Percentiles rank a stretch among this genome's conserved stretches.
phyloP scores from a whole-genome alignment of 768 basidiomycete species.

The Sarcodon aspratus region DNA sequence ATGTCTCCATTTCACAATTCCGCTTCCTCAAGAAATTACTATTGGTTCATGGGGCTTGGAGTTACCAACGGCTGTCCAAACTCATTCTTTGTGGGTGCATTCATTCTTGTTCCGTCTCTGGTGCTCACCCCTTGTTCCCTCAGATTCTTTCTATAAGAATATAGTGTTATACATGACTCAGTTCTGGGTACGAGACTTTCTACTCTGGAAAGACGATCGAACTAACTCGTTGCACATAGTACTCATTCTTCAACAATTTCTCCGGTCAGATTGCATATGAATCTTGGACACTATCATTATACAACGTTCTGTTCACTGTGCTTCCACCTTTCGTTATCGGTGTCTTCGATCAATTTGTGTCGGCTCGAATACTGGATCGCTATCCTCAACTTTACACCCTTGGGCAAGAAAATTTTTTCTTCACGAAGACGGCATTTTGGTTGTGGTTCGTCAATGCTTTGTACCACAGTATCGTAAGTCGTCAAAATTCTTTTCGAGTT shows the following conservation, averaged over 20 bases:
- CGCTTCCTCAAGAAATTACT: slow-evolving; percentile 88
- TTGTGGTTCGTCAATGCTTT: slow-evolving; percentile 83
- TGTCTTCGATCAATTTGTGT: slow-evolving; percentile 97
- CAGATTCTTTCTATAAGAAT: slow-evolving; percentile 99
- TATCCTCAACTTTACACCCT: slow-evolving; percentile 95
- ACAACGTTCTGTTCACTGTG: slow-evolving; percentile 94
- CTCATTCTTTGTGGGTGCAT: slow-evolving; percentile 78
- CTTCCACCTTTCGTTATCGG: slow-evolving; percentile 96
- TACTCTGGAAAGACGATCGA: not conserved
- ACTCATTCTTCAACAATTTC: slow-evolving; percentile 98
- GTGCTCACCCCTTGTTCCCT: slow-evolving; percentile 4
- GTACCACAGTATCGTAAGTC: slow-evolving; percentile 76
- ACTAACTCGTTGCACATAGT: slow-evolving; percentile 34
- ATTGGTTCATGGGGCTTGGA: slow-evolving; percentile 98
- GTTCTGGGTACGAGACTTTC: slow-evolving; percentile 72
- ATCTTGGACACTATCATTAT: slow-evolving; percentile 96
- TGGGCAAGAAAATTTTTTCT: slow-evolving; percentile 91
- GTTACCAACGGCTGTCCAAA: slow-evolving; percentile 90
- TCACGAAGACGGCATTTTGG: slow-evolving; percentile 87
- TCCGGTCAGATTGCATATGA: slow-evolving; percentile 98
- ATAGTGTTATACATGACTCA: slow-evolving; percentile 97
- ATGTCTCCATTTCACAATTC: slow-evolving; percentile 97
- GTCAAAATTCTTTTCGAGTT: not conserved
- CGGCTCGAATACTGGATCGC: slow-evolving; percentile 89
- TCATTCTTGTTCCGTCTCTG: not conserved